Conservation (phyloP, 495 filamentous ascomycete species). For the Penicillium desertorum region DNA sequence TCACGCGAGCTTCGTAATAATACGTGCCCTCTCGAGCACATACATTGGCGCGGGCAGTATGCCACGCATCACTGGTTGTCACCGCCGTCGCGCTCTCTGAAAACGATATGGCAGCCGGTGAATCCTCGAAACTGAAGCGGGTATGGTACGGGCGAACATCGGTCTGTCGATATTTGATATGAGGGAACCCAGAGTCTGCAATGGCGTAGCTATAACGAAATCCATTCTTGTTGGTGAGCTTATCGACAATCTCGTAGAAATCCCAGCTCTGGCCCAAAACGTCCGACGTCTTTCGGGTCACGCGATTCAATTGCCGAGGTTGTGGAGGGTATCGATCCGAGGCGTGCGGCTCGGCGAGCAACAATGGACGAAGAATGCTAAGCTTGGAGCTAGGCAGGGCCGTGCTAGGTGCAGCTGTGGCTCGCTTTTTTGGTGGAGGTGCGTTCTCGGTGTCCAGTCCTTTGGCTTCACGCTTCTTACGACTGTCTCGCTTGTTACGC, state of each 20-base stretch:
- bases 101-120: constrained; percentile 63
- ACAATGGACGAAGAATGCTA: constrained; percentile 32
- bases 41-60: constrained; percentile 73
- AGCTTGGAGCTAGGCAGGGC: constrained; percentile 36
- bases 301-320: constrained; percentile 43
- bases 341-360: constrained; percentile 38
- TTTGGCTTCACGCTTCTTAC: constrained; percentile 77
- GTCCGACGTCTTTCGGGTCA: constrained; percentile 37
- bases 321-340: constrained; percentile 44
- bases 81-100: constrained; percentile 43
- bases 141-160: constrained; percentile 78
- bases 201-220: constrained; percentile 91
- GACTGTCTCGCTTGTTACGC: constrained; percentile 49
- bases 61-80: constrained; percentile 47
- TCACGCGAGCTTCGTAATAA: constrained; percentile 92
- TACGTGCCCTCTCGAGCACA: constrained; percentile 85
- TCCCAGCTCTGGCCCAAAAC: constrained; percentile 41
- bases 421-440: constrained; percentile 41
- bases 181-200: constrained; percentile 79
- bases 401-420: constrained; percentile 32
- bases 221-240: constrained; percentile 85
- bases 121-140: constrained; percentile 89
- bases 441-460: constrained; percentile 45
- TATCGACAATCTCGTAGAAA: constrained; percentile 52
- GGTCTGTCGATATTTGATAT: constrained; percentile 84